phyloP scores from a whole-genome alignment of 768 basidiomycete genomes.

The Nidula microcarpa region DNA sequence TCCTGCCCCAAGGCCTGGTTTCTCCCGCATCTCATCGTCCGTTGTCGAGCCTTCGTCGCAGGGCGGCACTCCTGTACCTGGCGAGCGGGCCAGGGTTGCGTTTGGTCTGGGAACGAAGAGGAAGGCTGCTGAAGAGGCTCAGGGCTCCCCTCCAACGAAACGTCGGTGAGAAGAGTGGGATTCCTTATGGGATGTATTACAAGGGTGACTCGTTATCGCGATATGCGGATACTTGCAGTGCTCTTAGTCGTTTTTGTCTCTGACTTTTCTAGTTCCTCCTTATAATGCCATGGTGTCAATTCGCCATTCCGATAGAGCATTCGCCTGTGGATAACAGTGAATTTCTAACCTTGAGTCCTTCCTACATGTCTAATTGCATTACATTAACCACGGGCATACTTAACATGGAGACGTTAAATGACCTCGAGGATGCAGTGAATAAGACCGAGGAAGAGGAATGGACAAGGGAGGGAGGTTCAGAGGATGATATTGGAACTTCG shows the following conservation, averaged over 20 bases:
- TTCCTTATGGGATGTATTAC: not conserved
- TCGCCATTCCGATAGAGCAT: no score
- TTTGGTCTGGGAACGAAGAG: slow-evolving; percentile 80
- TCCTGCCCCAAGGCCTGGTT: slow-evolving; percentile 69
- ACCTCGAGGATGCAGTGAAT: slow-evolving; percentile 68
- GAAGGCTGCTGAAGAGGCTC: slow-evolving; percentile 72
- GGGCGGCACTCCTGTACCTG: slow-evolving; percentile 54
- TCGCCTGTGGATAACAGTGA: no score
- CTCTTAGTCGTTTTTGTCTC: no score
- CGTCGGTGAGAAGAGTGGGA: slow-evolving; percentile 25
- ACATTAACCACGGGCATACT: no score
- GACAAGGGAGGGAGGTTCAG: slow-evolving; percentile 12
- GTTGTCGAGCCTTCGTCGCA: slow-evolving; percentile 45
- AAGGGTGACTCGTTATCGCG: not conserved
- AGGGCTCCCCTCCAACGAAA: slow-evolving; percentile 67
- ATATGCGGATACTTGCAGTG: not conserved
- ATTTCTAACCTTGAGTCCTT: no score
- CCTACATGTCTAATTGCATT: no score
- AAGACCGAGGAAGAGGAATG: slow-evolving; percentile 57
- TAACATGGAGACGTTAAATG: slow-evolving; percentile 70
- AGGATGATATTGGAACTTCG: slow-evolving; percentile 50
- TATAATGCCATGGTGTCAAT: no score
- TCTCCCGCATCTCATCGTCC: slow-evolving; percentile 70
- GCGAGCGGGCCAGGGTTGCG: slow-evolving; percentile 70
- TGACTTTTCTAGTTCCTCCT: no score